Conservation (phyloP, 1,139 yeast species). For the Hemisphaericaspora xylofermentans region DNA sequence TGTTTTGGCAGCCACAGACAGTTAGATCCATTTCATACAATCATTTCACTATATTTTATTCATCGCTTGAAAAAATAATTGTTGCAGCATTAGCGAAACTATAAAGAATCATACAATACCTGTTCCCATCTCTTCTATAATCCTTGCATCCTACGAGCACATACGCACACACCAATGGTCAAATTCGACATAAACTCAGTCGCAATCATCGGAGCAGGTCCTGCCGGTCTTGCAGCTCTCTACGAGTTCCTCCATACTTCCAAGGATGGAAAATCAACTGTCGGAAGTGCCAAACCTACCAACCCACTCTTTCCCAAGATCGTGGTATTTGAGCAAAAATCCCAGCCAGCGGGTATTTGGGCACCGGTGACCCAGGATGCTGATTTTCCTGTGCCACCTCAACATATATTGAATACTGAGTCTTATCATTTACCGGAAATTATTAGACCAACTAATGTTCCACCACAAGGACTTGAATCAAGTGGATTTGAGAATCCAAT, state of each 20-base stretch:
- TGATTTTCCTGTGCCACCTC: conserved; percentile 32
- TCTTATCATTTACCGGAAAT: conserved; percentile 26
- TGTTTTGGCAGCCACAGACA: conserved; percentile 2
- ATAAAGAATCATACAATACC: too few species aligned
- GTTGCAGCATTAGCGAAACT: too few species aligned
- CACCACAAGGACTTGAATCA: conserved; percentile 19
- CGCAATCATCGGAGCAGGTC: conserved; percentile 40
- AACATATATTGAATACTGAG: conserved; percentile 26
- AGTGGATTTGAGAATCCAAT: conserved; percentile 7
- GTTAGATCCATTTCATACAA: background rate
- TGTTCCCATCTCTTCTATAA: too few species aligned
- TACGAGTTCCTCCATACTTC: conserved; percentile 37
- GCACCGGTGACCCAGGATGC: conserved; percentile 22
- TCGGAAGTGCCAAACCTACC: conserved; percentile 21
- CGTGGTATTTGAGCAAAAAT: conserved; percentile 36
- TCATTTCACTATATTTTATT: background rate
- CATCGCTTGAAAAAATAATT: background rate
- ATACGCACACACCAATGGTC: conserved; percentile 7
- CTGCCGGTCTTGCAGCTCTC: conserved; percentile 36
- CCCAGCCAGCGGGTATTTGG: conserved; percentile 38
- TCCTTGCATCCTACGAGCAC: background rate
- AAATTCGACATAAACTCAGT: conserved; percentile 22
- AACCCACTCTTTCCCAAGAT: conserved; percentile 25
- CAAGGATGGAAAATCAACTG: conserved; percentile 30
- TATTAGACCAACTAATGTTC: conserved; percentile 21